Evolutionary conservation across 2,329 filamentous ascomycete genomes (phyloP).

Genomic region (Trichoderma sp.): DNA sequence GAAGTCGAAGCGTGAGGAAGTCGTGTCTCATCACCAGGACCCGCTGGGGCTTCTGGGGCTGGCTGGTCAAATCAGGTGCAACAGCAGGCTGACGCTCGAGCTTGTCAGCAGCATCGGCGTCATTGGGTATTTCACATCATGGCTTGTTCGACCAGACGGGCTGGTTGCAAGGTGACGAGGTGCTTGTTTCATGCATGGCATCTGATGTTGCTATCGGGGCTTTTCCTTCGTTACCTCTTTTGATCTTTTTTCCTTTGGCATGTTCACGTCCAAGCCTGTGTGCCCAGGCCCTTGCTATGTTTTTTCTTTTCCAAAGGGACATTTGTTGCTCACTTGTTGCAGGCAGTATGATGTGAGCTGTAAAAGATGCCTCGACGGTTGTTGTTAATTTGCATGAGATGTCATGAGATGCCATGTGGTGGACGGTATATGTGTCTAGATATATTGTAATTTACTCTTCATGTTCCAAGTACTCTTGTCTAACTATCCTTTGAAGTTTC

Average conservation of each 20-base stretch:
- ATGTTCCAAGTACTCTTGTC: neutral
- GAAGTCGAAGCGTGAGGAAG: conserved; percentile 17
- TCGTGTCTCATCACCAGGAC: conserved; percentile 58
- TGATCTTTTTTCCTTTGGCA: neutral
- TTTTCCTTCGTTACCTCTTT: neutral
- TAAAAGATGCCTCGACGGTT: neutral
- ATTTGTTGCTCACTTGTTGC: neutral
- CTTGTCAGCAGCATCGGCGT: conserved; percentile 74
- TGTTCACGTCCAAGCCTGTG: neutral
- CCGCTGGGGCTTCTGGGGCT: conserved; percentile 77
- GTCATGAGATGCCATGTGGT: neutral
- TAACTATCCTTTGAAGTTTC: no score
- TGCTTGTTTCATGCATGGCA: neutral
- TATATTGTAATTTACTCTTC: conserved; percentile 18
- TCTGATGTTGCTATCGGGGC: neutral
- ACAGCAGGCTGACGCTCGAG: conserved; percentile 70
- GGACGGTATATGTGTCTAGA: conserved; percentile 7
- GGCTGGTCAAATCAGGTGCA: conserved; percentile 64
- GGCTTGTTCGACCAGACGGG: conserved; percentile 48
- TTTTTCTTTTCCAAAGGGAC: neutral
- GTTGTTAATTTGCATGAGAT: neutral
- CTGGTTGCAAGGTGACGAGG: conserved; percentile 4
- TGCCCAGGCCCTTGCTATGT: neutral
- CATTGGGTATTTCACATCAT: conserved; percentile 70
- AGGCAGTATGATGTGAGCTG: conserved; percentile 9